phyloP scores from a whole-genome alignment of 2,329 filamentous ascomycete genomes.

The Talaromyces sp. region DNA sequence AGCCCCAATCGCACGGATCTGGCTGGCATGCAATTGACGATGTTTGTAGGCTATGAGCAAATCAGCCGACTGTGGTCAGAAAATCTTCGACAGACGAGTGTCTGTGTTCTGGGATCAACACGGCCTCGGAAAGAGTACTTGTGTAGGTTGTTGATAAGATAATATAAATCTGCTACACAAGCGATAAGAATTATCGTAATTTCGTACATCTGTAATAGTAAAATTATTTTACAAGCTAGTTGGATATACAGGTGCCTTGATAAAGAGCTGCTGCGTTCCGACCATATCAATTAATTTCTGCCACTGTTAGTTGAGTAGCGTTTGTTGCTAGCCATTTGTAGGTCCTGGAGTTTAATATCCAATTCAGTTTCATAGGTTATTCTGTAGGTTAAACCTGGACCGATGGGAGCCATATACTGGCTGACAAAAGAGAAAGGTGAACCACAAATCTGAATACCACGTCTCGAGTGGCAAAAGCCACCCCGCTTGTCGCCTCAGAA shows the following conservation, averaged over 20 bases:
- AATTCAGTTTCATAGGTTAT: neutral
- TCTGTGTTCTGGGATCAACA: neutral
- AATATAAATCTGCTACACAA: neutral
- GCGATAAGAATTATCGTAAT: neutral
- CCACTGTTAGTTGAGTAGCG: neutral
- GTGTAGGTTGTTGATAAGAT: neutral
- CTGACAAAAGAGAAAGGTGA: neutral
- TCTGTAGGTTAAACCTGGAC: neutral
- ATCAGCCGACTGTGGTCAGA: neutral
- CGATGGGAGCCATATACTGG: neutral
- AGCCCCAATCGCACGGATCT: neutral
- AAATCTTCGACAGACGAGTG: neutral
- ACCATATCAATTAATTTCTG: neutral
- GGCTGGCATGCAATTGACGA: neutral
- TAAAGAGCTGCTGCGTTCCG: neutral
- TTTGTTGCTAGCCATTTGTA: neutral
- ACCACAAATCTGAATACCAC: neutral
- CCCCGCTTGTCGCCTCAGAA: neutral
- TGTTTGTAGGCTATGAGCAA: neutral
- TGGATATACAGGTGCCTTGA: neutral
- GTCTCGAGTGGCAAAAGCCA: neutral
- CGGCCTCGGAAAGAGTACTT: neutral
- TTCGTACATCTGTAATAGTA: neutral
- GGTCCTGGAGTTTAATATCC: neutral
- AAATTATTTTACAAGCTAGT: neutral